Evolutionary conservation across 106 monocot species (phyloP).

Genomic region (Acanthochlamys bracteata): DNA sequence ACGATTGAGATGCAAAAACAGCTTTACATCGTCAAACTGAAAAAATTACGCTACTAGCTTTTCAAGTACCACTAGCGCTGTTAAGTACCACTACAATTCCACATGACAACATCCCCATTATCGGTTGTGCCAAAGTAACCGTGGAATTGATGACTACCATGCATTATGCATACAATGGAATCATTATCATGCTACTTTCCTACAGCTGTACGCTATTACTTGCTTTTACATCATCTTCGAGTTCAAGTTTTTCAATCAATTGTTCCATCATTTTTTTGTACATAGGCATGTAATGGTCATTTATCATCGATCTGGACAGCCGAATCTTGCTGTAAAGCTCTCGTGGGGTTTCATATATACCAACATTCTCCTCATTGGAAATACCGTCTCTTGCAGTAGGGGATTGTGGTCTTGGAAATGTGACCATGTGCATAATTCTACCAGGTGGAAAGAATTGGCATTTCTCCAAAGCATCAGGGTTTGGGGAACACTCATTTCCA

Average conservation of each 20-base stretch:
- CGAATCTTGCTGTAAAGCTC: slow-evolving; percentile 40
- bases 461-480: background rate
- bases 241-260: slow-evolving; percentile 27
- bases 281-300: slow-evolving; percentile 51
- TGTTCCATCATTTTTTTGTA: slow-evolving; percentile 39
- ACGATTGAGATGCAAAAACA: no score
- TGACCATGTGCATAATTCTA: slow-evolving; percentile 48
- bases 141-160: no score
- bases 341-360: slow-evolving; percentile 47
- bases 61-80: no score
- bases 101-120: no score
- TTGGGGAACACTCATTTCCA: background rate
- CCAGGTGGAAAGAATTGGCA: slow-evolving; percentile 43
- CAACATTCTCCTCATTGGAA: slow-evolving; percentile 5
- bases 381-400: slow-evolving; percentile 4
- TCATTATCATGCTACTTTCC: background rate
- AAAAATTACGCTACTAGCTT: no score
- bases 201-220: background rate
- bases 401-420: slow-evolving; percentile 3
- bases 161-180: no score
- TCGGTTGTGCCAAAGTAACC: no score
- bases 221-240: slow-evolving; percentile 6
- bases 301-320: slow-evolving; percentile 39
- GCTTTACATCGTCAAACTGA: no score
- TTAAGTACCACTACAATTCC: no score